Conservation (phyloP, 768 basidiomycete species). For the Leccinum broughii region DNA sequence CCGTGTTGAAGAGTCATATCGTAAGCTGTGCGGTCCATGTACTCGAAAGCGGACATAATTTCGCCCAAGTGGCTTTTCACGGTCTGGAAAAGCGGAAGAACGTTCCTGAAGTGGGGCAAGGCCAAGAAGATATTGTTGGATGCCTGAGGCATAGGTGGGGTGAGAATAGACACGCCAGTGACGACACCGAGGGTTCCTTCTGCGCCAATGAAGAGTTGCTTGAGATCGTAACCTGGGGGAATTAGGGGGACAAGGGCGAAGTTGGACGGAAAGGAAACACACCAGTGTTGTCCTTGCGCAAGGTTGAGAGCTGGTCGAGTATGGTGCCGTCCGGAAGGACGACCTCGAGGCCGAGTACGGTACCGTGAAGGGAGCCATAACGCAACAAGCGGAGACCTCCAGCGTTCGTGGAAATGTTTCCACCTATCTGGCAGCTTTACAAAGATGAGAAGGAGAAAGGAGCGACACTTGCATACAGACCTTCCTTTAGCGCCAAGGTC, state of each 20-base stretch:
- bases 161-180: slow-evolving; percentile 92
- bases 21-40: slow-evolving; percentile 85
- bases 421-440: slow-evolving; percentile 92
- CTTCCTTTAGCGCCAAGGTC: slow-evolving; percentile 97
- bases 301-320: slow-evolving; percentile 81
- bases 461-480: slow-evolving; percentile 38
- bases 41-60: slow-evolving; percentile 97
- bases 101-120: slow-evolving; percentile 81
- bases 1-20: slow-evolving; percentile 83
- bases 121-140: slow-evolving; percentile 92
- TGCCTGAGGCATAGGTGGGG: slow-evolving; percentile 78
- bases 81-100: slow-evolving; percentile 80
- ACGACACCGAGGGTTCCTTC: slow-evolving; percentile 97
- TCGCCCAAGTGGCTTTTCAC: slow-evolving; percentile 86
- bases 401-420: slow-evolving; percentile 96
- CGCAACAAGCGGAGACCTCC: slow-evolving; percentile 93
- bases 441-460: slow-evolving; percentile 5
- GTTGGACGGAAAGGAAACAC: slow-evolving; percentile 19
- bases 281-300: slow-evolving; percentile 99
- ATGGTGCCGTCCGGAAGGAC: slow-evolving; percentile 94
- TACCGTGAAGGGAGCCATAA: slow-evolving; percentile 94
- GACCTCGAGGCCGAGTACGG: slow-evolving; percentile 92
- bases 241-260: slow-evolving; percentile 1
- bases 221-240: slow-evolving; percentile 85
- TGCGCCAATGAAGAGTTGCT: slow-evolving; percentile 96